Evolutionary conservation across 164 flowering plant genomes (phyloP).

Genomic region (Chloranthus sessilifolius): DNA sequence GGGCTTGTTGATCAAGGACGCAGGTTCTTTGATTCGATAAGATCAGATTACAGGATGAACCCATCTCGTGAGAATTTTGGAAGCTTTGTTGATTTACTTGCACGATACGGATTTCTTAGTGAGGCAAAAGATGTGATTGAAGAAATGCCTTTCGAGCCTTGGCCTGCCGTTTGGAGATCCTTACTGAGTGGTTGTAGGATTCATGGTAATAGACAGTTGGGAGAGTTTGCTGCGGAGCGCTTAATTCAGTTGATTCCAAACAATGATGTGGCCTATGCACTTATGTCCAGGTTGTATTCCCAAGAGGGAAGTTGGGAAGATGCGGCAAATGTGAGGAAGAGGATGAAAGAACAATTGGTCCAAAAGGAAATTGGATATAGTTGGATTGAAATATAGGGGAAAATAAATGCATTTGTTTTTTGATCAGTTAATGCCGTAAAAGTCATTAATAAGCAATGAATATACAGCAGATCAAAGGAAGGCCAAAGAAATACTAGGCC

Average conservation of each 20-base stretch:
- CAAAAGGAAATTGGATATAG: slow-evolving; percentile 36
- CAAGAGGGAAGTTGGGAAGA: slow-evolving; percentile 41
- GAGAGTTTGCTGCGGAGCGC: slow-evolving; percentile 33
- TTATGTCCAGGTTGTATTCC: slow-evolving; percentile 34
- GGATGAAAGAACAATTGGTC: slow-evolving; percentile 25
- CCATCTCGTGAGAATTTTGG: slow-evolving; percentile 41
- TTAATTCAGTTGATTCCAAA: slow-evolving; percentile 32
- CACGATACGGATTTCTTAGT: slow-evolving; percentile 42
- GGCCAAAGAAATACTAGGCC: too few species aligned
- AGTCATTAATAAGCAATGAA: too few species aligned
- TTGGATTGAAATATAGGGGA: slow-evolving; percentile 24
- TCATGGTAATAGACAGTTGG: slow-evolving; percentile 38
- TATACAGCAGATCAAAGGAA: too few species aligned
- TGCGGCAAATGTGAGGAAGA: slow-evolving; percentile 27
- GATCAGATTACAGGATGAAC: slow-evolving; percentile 22
- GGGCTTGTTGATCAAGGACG: slow-evolving; percentile 43
- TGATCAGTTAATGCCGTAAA: too few species aligned
- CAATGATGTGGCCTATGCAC: slow-evolving; percentile 32
- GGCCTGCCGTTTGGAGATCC: slow-evolving; percentile 53
- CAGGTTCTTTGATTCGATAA: slow-evolving; percentile 31
- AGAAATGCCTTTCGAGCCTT: slow-evolving; percentile 48
- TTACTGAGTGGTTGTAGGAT: slow-evolving; percentile 49
- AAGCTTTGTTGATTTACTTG: slow-evolving; percentile 49
- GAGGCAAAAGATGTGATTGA: slow-evolving; percentile 40
- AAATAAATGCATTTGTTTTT: background rate